phyloP scores from a whole-genome alignment of 2,329 filamentous ascomycete genomes.

The Colletotrichum caudatum region DNA sequence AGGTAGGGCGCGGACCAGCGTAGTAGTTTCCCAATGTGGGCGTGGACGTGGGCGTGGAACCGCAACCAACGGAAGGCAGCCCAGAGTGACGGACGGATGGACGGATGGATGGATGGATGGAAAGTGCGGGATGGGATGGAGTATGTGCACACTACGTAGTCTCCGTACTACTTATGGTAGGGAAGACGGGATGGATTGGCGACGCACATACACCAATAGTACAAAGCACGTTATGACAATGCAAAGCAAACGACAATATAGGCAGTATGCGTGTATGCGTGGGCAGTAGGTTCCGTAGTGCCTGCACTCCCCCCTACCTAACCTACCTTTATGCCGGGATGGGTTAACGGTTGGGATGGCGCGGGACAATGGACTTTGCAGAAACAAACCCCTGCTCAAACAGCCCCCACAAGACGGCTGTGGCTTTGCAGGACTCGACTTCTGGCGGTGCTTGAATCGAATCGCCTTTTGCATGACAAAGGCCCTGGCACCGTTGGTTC shows the following conservation, averaged over 20 bases:
- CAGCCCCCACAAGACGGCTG: slow-evolving; percentile 23
- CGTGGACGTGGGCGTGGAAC: neutral
- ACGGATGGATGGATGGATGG: slow-evolving; percentile 2
- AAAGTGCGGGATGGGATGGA: slow-evolving; percentile 35
- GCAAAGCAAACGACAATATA: slow-evolving; percentile 14
- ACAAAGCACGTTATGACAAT: neutral
- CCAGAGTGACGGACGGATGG: slow-evolving; percentile 4
- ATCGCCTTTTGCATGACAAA: slow-evolving; percentile 30
- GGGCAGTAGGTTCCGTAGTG: too few species aligned
- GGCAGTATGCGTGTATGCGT: too few species aligned
- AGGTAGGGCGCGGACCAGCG: neutral
- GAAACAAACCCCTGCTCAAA: slow-evolving; percentile 36
- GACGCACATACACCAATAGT: neutral
- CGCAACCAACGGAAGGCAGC: neutral
- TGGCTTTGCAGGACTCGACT: slow-evolving; percentile 25
- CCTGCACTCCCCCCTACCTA: neutral
- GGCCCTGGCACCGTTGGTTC: slow-evolving; percentile 11
- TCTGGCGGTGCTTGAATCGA: slow-evolving; percentile 16
- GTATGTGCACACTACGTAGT: neutral
- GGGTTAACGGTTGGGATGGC: slow-evolving; percentile 30
- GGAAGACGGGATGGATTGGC: slow-evolving; percentile 27
- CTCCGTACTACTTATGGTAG: neutral
- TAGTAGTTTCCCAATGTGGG: neutral
- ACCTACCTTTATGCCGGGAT: slow-evolving; percentile 26
- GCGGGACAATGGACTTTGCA: neutral